Base-by-base conservation (phyloP, 768 basidiomycete genomes). In the Leccinum pellstonianum region DNA sequence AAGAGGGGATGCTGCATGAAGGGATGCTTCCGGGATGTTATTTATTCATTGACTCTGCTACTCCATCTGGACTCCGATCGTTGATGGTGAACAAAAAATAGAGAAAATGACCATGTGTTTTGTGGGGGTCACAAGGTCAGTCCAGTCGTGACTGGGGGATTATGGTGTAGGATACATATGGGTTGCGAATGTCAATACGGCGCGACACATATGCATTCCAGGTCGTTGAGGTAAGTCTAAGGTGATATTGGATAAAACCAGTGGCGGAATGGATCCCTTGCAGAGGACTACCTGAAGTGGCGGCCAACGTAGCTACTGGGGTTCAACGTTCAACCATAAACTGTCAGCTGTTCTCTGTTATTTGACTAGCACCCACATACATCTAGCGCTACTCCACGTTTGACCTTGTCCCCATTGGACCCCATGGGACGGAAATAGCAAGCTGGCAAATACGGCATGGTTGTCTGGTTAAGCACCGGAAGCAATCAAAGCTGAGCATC, bases 31-130 rank as follows among this genome's bases (percentile, higher is more conserved):
- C 9, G 4, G 17, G 15, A 11, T 23, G n/a, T 19, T 64, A 66
- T 68, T 68, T 64, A 68, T 59, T 23, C 47, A 43, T 7, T 14
- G 47, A 25, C 5, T 6, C 47, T 25, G 5, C 47, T 48, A 43
- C 38, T 41, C 38, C 47, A 48, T 11, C n/a, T 48, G n/a, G 47
- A 48, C 19, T 23, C 19, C 21, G 47, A 48, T 23, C 12, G 21
- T 48, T 48, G 21, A 23, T 3, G 47, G 47, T 48, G 21, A 23
- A 4, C 21, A 21, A 48, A 48, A 48, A 48, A 48, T 23, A 48
- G 21, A 46, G 43, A 23, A 12, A 23, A 14, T 5, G 5, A 48
- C 21, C 21, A 48, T 48, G 19, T 23, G 47, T 23, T 14, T 23
- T 48, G 47, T 23, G 3, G 47, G 10, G 10, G 47, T 48, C 47